Evolutionary conservation across 148 eudicot species (phyloP).

Genomic region (Rhododendron ferrugineum): DNA sequence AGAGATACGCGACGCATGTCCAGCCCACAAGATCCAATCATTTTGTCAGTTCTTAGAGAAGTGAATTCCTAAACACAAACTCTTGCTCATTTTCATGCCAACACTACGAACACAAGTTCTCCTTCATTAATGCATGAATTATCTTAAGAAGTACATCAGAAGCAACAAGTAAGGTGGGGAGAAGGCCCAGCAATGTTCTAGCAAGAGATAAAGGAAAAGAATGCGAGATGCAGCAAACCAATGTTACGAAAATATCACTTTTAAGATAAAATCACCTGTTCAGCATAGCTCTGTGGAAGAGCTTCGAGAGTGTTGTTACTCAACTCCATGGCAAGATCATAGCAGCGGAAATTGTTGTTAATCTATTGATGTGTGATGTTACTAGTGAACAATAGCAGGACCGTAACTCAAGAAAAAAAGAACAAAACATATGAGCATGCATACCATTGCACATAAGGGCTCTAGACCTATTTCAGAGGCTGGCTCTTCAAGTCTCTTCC

Average conservation of each 20-base stretch:
- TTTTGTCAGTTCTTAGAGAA: background rate
- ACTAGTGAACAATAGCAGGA: slow-evolving; percentile 7
- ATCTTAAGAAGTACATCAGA: background rate
- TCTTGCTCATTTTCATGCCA: background rate
- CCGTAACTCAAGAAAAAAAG: background rate
- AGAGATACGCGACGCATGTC: background rate
- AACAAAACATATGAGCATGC: slow-evolving; percentile 16
- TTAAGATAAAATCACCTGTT: slow-evolving; percentile 50
- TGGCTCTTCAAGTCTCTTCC: slow-evolving; percentile 82
- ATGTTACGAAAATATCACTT: background rate
- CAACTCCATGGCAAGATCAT: slow-evolving; percentile 96
- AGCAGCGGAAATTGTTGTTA: slow-evolving; percentile 92
- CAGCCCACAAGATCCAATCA: background rate
- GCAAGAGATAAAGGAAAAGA: background rate
- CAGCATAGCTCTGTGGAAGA: slow-evolving; percentile 85
- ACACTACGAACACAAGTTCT: background rate
- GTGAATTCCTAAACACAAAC: background rate
- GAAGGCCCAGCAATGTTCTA: background rate
- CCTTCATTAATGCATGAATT: background rate
- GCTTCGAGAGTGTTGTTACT: slow-evolving; percentile 91
- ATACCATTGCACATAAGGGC: slow-evolving; percentile 90
- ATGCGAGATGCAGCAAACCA: background rate
- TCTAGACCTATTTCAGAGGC: slow-evolving; percentile 83
- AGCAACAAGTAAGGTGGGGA: background rate
- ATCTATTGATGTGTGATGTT: slow-evolving; percentile 40